A percentile compares a stretch with the other conserved stretches of the same genome.
Conservation (phyloP, 139 green algal species). For the Tetradesmus lagerheimii region DNA sequence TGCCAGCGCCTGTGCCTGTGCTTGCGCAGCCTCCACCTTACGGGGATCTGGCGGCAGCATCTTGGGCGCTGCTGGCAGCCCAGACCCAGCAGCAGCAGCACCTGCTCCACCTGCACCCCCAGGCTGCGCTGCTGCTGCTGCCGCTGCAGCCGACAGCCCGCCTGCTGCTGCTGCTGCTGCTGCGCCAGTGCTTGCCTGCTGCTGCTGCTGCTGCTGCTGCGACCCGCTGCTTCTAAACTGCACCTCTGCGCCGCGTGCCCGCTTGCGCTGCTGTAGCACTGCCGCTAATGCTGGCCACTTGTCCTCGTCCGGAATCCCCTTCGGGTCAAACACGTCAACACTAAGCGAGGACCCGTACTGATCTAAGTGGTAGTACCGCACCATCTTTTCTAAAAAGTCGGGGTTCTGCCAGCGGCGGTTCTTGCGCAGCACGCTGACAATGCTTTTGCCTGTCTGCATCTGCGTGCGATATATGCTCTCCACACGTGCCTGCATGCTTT, state of each 20-base stretch:
- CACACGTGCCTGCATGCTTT: conserved; percentile 34
- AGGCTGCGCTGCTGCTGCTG: neutral
- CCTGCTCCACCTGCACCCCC: neutral
- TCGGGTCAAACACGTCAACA: conserved; percentile 56
- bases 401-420: conserved; percentile 75
- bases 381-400: conserved; percentile 81
- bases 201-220: neutral
- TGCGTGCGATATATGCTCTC: conserved; percentile 10
- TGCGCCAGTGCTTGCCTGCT: too few species aligned
- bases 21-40: neutral
- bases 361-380: conserved; percentile 71
- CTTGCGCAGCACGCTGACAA: conserved; percentile 40
- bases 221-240: conserved; percentile 6
- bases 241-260: conserved; percentile 11
- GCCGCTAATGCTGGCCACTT: conserved; percentile 21
- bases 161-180: neutral
- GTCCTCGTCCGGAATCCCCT: neutral
- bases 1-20: conserved; percentile 29
- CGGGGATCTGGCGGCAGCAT: conserved; percentile 14
- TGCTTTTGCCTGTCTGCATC: neutral
- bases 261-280: conserved; percentile 4
- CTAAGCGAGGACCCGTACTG: conserved; percentile 69
- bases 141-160: too few species aligned
- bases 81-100: neutral
- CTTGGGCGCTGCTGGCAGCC: neutral